Evolutionary conservation across 768 basidiomycete species (phyloP).

Genomic region (Suillus hirtellus): DNA sequence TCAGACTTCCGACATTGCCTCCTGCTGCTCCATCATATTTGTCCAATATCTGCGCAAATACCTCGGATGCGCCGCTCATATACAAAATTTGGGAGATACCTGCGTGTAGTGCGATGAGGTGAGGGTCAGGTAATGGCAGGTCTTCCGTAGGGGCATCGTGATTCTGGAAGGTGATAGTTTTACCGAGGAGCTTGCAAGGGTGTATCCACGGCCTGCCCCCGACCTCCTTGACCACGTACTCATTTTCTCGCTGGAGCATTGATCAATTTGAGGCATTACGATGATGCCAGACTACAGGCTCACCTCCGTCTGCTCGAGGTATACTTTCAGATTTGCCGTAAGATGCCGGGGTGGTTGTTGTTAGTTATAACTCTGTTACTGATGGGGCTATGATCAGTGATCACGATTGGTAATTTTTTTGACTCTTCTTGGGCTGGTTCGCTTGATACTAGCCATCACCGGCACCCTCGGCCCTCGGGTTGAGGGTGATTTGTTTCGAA

Average conservation of each 20-base stretch:
- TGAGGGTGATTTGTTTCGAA: too few species aligned
- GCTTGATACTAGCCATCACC: too few species aligned
- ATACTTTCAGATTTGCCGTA: not conserved
- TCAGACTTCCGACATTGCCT: not conserved
- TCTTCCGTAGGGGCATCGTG: not conserved
- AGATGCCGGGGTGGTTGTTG: too few species aligned
- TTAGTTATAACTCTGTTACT: too few species aligned
- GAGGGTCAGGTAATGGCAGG: not conserved
- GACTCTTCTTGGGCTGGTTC: too few species aligned
- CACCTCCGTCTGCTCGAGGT: not conserved
- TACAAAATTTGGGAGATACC: not conserved
- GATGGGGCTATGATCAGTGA: too few species aligned
- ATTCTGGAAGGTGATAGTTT: not conserved
- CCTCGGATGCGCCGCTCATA: not conserved
- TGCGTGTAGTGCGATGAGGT: not conserved
- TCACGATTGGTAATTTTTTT: too few species aligned
- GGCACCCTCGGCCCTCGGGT: too few species aligned
- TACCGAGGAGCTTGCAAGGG: not conserved
- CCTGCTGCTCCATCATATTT: not conserved
- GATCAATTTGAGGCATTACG: not conserved
- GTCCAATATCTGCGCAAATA: not conserved
- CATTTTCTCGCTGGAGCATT: not conserved
- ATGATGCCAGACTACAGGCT: not conserved
- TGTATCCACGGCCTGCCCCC: not conserved
- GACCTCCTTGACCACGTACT: not conserved